A percentile compares a stretch with the other conserved stretches of the same genome.
These are phyloP conservation scores for Penicillium freii DNA, from an alignment of 2,329 filamentous ascomycete genomes.

Conservation along the genomic window DNA sequence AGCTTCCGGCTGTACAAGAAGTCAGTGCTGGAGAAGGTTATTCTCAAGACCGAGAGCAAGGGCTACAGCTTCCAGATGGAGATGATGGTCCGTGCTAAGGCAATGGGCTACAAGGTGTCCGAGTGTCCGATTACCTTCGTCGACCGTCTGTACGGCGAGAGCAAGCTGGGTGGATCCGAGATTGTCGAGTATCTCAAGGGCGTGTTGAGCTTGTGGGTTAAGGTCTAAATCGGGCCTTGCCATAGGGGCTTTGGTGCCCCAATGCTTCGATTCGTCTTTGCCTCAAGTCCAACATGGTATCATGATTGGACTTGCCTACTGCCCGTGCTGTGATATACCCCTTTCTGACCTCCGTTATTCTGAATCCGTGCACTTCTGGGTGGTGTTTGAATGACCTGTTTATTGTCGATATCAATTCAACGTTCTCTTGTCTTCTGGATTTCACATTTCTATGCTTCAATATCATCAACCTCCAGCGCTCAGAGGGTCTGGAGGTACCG, in stretches of 20 bases:
- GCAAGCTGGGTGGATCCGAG: slow-evolving; percentile 90
- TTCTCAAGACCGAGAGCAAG: slow-evolving; percentile 87
- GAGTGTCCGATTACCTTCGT: slow-evolving; percentile 98
- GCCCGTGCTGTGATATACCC: slow-evolving; percentile 26
- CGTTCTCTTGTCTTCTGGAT: slow-evolving; percentile 5
- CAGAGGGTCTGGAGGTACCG: slow-evolving; percentile 34
- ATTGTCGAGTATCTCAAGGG: slow-evolving; percentile 96
- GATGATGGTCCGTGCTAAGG: slow-evolving; percentile 97
- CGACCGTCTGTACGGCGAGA: slow-evolving; percentile 91
- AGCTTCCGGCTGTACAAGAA: slow-evolving; percentile 95
- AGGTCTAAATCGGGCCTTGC: slow-evolving; percentile 53
- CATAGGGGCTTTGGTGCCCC: background rate
- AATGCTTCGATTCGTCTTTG: slow-evolving; percentile 10
- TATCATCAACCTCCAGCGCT: background rate
- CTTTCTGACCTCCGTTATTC: slow-evolving; percentile 19
- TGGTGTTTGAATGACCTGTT: slow-evolving; percentile 21
- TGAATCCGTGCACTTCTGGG: slow-evolving; percentile 15
- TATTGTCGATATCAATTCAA: slow-evolving; percentile 16
- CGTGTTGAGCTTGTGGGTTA: slow-evolving; percentile 73
- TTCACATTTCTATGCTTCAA: background rate
- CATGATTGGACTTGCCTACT: slow-evolving; percentile 13
- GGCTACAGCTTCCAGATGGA: slow-evolving; percentile 99
- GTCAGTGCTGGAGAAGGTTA: slow-evolving; percentile 82
- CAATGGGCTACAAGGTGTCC: slow-evolving; percentile 87
- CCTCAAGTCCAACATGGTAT: slow-evolving; percentile 10